A percentile compares a stretch with the other conserved stretches of the same genome.
phyloP scores from a whole-genome alignment of 2,329 filamentous ascomycete genomes.

The Cercospora sp. region DNA sequence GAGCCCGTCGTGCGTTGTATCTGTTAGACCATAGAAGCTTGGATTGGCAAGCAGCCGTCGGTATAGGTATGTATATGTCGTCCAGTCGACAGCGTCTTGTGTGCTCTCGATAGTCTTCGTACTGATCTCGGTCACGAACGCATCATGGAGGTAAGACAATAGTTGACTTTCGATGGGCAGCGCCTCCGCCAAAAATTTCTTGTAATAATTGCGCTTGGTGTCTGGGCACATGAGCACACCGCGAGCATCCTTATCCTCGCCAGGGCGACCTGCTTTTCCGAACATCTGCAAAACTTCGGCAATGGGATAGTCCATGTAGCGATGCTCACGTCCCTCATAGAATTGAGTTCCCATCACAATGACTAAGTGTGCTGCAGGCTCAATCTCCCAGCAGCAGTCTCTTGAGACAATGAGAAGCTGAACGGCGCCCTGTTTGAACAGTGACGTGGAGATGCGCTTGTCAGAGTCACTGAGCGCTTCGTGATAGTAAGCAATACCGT shows the following conservation, averaged over 20 bases:
- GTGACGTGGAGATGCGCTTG: slow-evolving; percentile 88
- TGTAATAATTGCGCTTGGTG: slow-evolving; percentile 96
- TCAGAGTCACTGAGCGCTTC: slow-evolving; percentile 87
- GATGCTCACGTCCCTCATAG: slow-evolving; percentile 93
- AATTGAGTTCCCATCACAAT: slow-evolving; percentile 98
- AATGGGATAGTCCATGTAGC: slow-evolving; percentile 94
- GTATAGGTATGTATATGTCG: slow-evolving; percentile 98
- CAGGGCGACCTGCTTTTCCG: slow-evolving; percentile 80
- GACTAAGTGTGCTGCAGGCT: slow-evolving; percentile 83
- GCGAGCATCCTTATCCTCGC: slow-evolving; percentile 75
- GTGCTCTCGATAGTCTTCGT: slow-evolving; percentile 93
- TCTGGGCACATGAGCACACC: slow-evolving; percentile 96
- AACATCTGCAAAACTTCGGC: slow-evolving; percentile 98
- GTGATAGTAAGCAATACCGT: slow-evolving; percentile 96
- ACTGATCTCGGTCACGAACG: slow-evolving; percentile 95
- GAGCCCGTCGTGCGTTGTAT: slow-evolving; percentile 87
- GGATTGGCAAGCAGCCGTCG: slow-evolving; percentile 91
- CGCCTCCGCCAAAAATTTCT: slow-evolving; percentile 96
- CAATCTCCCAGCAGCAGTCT: slow-evolving; percentile 94
- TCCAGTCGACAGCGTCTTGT: slow-evolving; percentile 97
- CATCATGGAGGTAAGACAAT: slow-evolving; percentile 87
- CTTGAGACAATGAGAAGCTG: slow-evolving; percentile 80
- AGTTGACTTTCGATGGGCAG: slow-evolving; percentile 93
- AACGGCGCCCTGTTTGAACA: slow-evolving; percentile 85
- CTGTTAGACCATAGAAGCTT: slow-evolving; percentile 88